Evolutionary conservation across 2,329 filamentous ascomycete genomes (phyloP), one percentile per base, ranked within the genome.

Genomic region (Fusarium tricinctum): DNA sequence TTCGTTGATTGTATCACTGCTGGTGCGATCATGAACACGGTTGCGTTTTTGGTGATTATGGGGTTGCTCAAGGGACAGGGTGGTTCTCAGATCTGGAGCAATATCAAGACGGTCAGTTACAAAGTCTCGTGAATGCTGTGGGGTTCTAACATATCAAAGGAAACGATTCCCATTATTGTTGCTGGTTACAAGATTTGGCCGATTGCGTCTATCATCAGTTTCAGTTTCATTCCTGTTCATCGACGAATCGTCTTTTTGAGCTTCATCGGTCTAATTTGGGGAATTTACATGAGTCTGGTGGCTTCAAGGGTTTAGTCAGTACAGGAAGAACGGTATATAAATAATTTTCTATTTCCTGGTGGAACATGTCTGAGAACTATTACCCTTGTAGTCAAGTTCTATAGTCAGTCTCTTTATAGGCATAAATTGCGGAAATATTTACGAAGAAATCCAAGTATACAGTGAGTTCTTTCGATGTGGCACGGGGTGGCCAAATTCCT

Each of bases 121-220:
- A 30, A 10, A 38, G 2, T 9, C 1, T 8, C 2, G 7, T 20
- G 15, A 3, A 10, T 0, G 2, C 8, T 6, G 7, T 3, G 2
- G 6, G 10, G 10, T 15, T 15, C 58, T 73, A 32, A 72, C 14
- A 3, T 8, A 1, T 15, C 15, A 0, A 30, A 81, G 78, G 77
- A 84, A 76, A 84, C 82, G 1, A 78, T 84, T 8, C 81, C 82
- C 7, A 79, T 86, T 40, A 84, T 84, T 13, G 73, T 84, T 13
- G 82, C 82, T 5, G 82, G 82, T 4, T 84, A 84, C 71, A 85
- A 84, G 71, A 82, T 86, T 39, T 86, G 84, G 83, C 83, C 84
- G 0, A 76, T 84, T 46, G 84, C 83, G 1, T 84, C 82, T 38
- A 79, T 86, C 58, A 78, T 86, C 56, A 84, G 82, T 71, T 85